Evolutionary conservation across 208 protist species (phyloP), one percentile per base, ranked within the genome.

Genomic region (Naegleria lovaniensis): DNA sequence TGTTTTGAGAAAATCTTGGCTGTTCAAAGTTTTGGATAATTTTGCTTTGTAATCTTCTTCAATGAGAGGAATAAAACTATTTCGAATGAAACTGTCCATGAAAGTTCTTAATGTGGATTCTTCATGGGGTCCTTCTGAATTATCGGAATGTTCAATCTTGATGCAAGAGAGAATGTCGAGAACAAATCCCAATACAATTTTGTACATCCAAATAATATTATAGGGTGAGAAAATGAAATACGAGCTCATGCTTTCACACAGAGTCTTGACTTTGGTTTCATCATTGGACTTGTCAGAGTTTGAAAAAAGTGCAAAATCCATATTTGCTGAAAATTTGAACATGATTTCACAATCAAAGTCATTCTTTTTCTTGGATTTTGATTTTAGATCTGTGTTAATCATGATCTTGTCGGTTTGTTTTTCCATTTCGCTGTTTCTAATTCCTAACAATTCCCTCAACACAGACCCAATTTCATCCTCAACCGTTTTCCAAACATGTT

Each of bases 191-290:
- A 13, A n/a, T 11, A 88, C n/a, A 13, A 48, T 4, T 38, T 58
- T 52, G 41, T 58, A 88, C 41, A 88, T 58, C 85, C 85, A 88
- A 39, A 88, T 58, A 5, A 88, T 88, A 38, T 88, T 88, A 29
- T 88, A 88, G 6, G 85, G 41, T 36, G 39, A 43, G n/a, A 88
- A 88, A 13, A 88, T 40, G 22, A 88, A 88, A 19, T 58, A 88
- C 1, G 5, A 58, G 6, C 22, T 36, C 16, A 88, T 19, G 6
- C 6, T 36, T 36, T 79, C 67, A 79, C 67, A 79, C 16, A 79
- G 9, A 36, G 9, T 79, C n/a, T 79, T 79, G 25, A 36, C n/a
- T 36, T 25, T 36, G n/a, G 6, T 33, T 79, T 79, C 25, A 36
- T 79, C 67, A 36, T 79, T 9, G n/a, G 16, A 36, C 25, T 16